phyloP scores from a whole-genome alignment of 73 alveolate species.

The Paramecium tetraurelia region DNA sequence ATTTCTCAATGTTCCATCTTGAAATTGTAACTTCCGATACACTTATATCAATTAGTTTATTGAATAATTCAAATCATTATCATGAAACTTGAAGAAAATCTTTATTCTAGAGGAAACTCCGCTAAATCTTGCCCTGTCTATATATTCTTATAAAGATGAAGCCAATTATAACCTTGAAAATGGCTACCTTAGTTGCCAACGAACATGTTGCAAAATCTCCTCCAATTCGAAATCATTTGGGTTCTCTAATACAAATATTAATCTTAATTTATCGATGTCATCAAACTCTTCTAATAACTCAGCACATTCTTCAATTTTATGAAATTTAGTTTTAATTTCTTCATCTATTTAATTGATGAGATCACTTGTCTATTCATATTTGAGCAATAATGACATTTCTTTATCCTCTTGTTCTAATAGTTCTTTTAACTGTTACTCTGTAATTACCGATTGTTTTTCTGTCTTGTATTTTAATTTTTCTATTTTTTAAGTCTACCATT shows the following conservation, averaged over 20 bases:
- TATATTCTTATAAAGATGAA: neutral
- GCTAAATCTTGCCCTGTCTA: slow-evolving; percentile 49
- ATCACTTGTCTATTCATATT: slow-evolving; percentile 31
- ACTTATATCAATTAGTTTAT: slow-evolving; percentile 8
- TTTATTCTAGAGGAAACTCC: slow-evolving; percentile 24
- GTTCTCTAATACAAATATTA: slow-evolving; percentile 7
- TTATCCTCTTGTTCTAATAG: neutral
- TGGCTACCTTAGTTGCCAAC: slow-evolving; percentile 12
- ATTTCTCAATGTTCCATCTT: neutral
- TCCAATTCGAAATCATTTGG: slow-evolving; percentile 31
- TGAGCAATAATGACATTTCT: neutral
- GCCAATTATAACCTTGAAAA: neutral
- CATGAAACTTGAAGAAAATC: slow-evolving; percentile 37
- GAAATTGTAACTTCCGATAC: neutral
- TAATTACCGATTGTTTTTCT: neutral
- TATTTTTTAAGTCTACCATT: slow-evolving; percentile 26
- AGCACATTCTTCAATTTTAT: slow-evolving; percentile 50
- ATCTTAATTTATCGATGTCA: slow-evolving; percentile 21
- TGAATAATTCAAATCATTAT: neutral
- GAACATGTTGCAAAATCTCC: neutral
- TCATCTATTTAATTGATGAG: neutral
- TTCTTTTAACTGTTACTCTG: neutral
- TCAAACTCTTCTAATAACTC: slow-evolving; percentile 42
- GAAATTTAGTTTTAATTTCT: neutral
- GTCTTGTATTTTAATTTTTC: neutral